Evolutionary conservation across 352 stramenopile species (phyloP).

Genomic region (Globisporangium heterothallicum): DNA sequence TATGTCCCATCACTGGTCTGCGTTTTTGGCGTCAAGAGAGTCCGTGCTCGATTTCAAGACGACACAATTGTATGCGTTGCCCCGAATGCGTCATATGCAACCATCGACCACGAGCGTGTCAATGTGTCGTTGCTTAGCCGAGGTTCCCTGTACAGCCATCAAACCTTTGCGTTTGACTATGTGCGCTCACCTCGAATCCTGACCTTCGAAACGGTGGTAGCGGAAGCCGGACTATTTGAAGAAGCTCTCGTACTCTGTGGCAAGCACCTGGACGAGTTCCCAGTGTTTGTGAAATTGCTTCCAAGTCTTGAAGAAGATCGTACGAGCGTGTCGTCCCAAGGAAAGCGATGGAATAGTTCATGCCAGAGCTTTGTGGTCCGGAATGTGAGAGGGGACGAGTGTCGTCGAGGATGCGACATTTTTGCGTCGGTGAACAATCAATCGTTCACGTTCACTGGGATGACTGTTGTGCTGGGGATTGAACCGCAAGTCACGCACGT

Average conservation of each 20-base stretch:
- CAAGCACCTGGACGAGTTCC: background rate
- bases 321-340: background rate
- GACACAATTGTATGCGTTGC: conserved; percentile 22
- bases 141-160: conserved; percentile 10
- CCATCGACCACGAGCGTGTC: conserved; percentile 4
- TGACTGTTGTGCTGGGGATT: conserved; percentile 13
- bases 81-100: conserved; percentile 13
- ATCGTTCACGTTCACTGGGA: conserved; percentile 21
- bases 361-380: conserved; percentile 11
- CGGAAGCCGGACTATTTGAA: conserved; percentile 2
- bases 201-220: conserved; percentile 15
- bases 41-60: conserved; percentile 15
- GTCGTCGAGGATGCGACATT: conserved; percentile 17
- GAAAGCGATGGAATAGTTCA: background rate
- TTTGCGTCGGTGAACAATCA: conserved; percentile 45
- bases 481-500: conserved; percentile 10
- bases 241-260: conserved; percentile 13
- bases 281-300: conserved; percentile 7
- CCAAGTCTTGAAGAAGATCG: background rate
- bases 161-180: conserved; percentile 32
- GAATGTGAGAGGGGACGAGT: background rate
- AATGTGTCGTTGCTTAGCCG: conserved; percentile 25
- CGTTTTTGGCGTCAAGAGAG: conserved; percentile 24
- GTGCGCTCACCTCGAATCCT: conserved; percentile 17
- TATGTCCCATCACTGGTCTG: conserved; percentile 25